These are phyloP conservation scores for Elaphomyces granulatus DNA, from an alignment of 495 filamentous ascomycete species.

Conservation along the genomic window DNA sequence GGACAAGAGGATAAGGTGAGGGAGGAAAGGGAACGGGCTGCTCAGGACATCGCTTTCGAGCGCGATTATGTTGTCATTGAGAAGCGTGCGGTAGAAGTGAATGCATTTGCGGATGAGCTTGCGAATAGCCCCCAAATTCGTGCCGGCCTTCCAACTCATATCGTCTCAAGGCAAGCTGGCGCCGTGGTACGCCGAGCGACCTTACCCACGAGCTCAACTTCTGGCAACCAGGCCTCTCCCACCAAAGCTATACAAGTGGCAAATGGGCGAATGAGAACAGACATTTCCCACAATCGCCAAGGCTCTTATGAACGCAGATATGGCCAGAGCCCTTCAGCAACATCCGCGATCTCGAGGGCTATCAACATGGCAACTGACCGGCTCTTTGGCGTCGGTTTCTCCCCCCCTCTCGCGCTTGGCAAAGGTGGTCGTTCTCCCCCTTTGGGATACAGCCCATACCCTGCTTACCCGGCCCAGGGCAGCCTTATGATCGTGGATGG, in stretches of 20 bases:
- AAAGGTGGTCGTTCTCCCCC: slow-evolving; percentile 57
- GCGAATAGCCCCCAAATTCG: slow-evolving; percentile 56
- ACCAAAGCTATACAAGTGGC: slow-evolving; percentile 55
- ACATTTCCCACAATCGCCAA: slow-evolving; percentile 47
- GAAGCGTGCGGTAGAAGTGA: slow-evolving; percentile 87
- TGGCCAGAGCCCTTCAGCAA: slow-evolving; percentile 65
- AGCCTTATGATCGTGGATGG: slow-evolving; percentile 52
- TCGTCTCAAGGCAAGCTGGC: slow-evolving; percentile 24
- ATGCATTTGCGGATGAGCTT: slow-evolving; percentile 91
- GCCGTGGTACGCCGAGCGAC: slow-evolving; percentile 55
- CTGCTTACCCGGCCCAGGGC: slow-evolving; percentile 59
- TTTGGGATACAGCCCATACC: slow-evolving; percentile 64
- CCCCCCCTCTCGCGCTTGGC: slow-evolving; percentile 54
- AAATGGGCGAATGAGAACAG: slow-evolving; percentile 43
- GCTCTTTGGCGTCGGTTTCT: slow-evolving; percentile 59
- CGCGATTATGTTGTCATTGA: slow-evolving; percentile 93
- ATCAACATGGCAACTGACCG: slow-evolving; percentile 86
- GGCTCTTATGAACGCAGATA: slow-evolving; percentile 69
- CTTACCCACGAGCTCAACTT: slow-evolving; percentile 37
- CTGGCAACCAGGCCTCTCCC: slow-evolving; percentile 42
- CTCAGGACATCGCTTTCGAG: slow-evolving; percentile 78
- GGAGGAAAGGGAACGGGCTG: slow-evolving; percentile 59
- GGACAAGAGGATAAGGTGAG: slow-evolving; percentile 27
- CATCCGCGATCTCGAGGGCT: slow-evolving; percentile 84
- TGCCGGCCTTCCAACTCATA: slow-evolving; percentile 12